Base-by-base conservation (phyloP, 106 monocot species). In the Dioscorea alata region DNA sequence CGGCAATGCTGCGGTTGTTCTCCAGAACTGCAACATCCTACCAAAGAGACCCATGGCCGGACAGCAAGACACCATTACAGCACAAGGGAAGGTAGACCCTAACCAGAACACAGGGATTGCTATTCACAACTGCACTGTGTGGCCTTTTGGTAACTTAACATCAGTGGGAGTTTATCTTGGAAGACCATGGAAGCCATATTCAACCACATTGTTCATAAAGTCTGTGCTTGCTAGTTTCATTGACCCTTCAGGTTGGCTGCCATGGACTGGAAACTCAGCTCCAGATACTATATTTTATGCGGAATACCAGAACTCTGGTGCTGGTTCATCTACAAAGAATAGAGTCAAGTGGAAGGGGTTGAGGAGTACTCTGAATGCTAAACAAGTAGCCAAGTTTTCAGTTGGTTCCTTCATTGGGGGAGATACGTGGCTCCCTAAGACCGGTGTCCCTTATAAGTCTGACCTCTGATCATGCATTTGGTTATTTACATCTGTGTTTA, bases 51-150 rank as follows among this genome's bases (percentile, higher is more conserved):
- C 94, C 3, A 67, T 87, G 10, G 79, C 77, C 75, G 80, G 78
- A 73, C 94, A 94, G 71, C 79, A 83, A 67, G 87, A 90, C 87
- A 85, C 83, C 74, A 80, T 84, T 50, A 85, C 87, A 12, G 94
- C 94, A 42, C 94, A 94, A 62, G 94, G 94, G 72, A 85, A 88
- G 23, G 52, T 25, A 20, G 79, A 84, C 75, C 65, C 62, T 12
- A 77, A 74, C 20, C 80, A 94, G 69, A 56, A 66, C 77, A 84
- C 90, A 49, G 94, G 90, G 20, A 84, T 87, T 74, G 90, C 90
- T 52, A 50, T 94, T 75, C 94, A 94, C 34, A 74, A 75, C 56
- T 90, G 82, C 82, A 74, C 31, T 33, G 34, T 64, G 18, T 33
- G 33, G 34, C 64, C 64, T 6, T 64, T 1, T 15, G 64, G 34